Evolutionary conservation across 2,329 filamentous ascomycete species (phyloP).

Genomic region (Claviceps sp.): DNA sequence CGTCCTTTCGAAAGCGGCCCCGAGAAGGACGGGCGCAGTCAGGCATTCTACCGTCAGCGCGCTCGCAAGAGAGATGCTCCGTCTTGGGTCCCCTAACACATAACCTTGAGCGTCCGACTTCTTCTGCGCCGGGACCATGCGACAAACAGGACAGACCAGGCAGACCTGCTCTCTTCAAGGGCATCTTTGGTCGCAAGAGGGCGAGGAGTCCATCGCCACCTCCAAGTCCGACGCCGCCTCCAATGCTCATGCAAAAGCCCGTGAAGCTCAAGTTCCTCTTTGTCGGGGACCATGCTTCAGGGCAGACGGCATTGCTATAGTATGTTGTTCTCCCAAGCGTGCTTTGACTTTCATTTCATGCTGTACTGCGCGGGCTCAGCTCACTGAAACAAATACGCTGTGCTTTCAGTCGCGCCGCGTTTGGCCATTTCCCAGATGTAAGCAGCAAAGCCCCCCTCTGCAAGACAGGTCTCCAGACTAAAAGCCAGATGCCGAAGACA

Average conservation of each 20-base stretch:
- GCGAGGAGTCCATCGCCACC: constrained; percentile 7
- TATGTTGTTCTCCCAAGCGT: constrained; percentile 9
- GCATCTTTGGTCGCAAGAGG: constrained; percentile 10
- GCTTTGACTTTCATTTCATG: background rate
- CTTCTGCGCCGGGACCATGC: background rate
- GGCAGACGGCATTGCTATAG: constrained; percentile 27
- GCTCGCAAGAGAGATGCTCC: background rate
- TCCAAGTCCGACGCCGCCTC: background rate
- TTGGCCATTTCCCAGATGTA: constrained; percentile 25
- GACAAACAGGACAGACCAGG: background rate
- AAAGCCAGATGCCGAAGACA: constrained; percentile 12
- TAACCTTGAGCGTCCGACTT: background rate
- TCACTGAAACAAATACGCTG: background rate
- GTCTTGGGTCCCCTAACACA: no score
- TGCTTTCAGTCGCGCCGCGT: constrained; percentile 20
- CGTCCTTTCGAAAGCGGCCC: background rate
- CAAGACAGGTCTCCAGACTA: background rate
- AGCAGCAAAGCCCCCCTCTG: constrained; percentile 4
- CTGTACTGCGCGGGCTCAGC: background rate
- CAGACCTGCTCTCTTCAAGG: background rate
- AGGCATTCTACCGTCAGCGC: background rate
- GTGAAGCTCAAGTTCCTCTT: constrained; percentile 23
- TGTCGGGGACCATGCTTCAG: constrained; percentile 18
- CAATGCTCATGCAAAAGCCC: background rate
- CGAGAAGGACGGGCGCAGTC: background rate